Evolutionary conservation across 1,139 yeast species (phyloP).

Genomic region (Protomyces pachydermus): DNA sequence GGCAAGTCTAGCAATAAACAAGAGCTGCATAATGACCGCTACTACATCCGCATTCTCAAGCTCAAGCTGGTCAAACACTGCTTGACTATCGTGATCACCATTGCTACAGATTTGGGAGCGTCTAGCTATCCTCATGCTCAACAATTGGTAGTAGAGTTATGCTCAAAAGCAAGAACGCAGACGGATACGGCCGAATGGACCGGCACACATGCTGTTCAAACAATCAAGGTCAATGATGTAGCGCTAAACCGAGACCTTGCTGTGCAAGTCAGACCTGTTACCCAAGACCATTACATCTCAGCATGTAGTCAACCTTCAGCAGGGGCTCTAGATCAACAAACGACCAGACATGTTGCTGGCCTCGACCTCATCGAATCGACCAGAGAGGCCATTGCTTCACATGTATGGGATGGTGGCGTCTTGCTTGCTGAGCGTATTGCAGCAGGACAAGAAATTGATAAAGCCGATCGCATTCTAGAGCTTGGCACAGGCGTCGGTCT

Average conservation of each 20-base stretch:
- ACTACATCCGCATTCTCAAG: background rate
- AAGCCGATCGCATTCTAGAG: constrained; percentile 1
- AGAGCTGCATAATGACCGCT: background rate
- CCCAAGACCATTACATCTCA: background rate
- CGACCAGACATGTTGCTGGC: background rate
- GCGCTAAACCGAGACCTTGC: background rate
- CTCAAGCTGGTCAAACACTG: background rate
- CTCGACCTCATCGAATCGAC: background rate
- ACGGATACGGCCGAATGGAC: background rate
- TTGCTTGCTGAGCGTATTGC: background rate
- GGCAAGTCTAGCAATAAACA: too few species aligned
- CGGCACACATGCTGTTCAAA: constrained; percentile 5
- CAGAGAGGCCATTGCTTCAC: constrained; percentile 17
- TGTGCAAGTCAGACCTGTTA: background rate
- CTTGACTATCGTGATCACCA: background rate
- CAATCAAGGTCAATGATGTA: background rate
- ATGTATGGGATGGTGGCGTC: constrained; percentile 22
- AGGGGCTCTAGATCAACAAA: background rate
- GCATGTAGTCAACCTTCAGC: background rate
- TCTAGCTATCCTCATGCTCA: constrained; percentile 5
- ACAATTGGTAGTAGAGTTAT: background rate
- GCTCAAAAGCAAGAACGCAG: background rate
- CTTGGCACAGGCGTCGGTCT: constrained; percentile 19
- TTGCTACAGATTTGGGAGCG: constrained; percentile 18
- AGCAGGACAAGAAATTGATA: background rate